Base-by-base conservation (phyloP, 805 yeast genomes). In the fission yeast (Schizosaccharomyces pombe) region DNA sequence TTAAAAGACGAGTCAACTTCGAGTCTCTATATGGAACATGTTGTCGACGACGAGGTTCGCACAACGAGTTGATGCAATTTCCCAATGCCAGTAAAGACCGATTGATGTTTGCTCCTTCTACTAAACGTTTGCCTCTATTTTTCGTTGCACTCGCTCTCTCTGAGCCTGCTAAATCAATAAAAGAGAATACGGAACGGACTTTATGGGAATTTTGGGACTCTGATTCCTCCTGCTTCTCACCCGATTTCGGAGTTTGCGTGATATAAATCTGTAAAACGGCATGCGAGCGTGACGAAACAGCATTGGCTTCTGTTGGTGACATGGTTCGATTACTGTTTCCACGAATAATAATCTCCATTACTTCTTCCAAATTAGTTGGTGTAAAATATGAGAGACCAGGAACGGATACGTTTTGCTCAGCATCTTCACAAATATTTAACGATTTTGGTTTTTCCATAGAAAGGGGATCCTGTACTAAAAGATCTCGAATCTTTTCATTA, bases 11-110 rank as follows among this genome's bases (percentile, higher is more conserved):
- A 0, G 97, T 89, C 55, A 89, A 70, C 62, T 87, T 87, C 5
- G 94, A 85, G 64, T 89, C 94, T 60, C 97, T 69, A 65, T 84
- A 89, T 0, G 97, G 97, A 9, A 89, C 76, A 67, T 86, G 95
- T 60, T 75, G 72, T 57, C 76, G 68, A 53, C 75, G 70, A 56
- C 79, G 72, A 4, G 78, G 76, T 59, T 80, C 86, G 67, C 95
- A 84, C 47, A 87, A 70, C 1, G 96, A 95, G 65, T 85, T 86
- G 58, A 89, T 87, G 66, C 96, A 89, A 62, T 86, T 87, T 0
- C 96, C 97, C 51, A 89, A 71, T 0, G 97, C 95, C 52, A 89
- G 67, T 49, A 89, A 69, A 0, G 95, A 85, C 63, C 79, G 77
- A 68, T 89, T 89, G 58, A 84, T 84, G 64, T 82, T 85, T 12